Evolutionary conservation across 352 stramenopile genomes (phyloP), one percentile per base, ranked within the genome.

Genomic region (Aphanomyces euteiches): DNA sequence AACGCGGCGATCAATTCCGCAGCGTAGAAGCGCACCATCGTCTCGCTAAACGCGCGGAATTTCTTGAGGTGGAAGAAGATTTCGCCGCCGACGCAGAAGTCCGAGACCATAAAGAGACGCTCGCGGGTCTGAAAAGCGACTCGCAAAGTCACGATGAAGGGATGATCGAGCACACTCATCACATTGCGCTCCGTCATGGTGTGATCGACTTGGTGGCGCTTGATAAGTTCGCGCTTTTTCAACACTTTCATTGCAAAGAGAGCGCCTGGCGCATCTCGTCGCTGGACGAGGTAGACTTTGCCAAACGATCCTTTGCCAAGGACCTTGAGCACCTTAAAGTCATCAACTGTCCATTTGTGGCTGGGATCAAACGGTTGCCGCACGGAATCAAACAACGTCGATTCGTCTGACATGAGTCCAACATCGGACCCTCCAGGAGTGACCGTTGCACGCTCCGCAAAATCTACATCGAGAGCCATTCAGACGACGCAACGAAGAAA

Each of bases 281-380:
- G 54, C 61, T 89, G 84, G 6, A 98, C 97, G 59, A 99, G 90
- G 78, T 98, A 99, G 38, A 99, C 97, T 75, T 98, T 98, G 74
- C 94, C 95, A 78, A 98, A 98, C 5, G 87, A 98, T 38, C 96
- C 96, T 74, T 99, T 98, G 47, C 96, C 96, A 73, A 98, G 95
- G 78, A 98, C 97, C 77, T 98, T 98, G 38, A 99, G 86, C 66
- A 99, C 96, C 72, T 98, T 95, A 79, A 99, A 99, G 72, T 96
- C 89, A 60, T 90, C 79, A 74, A 93, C 80, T 61, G 83, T 77
- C 79, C 80, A 93, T 50, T 93, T 89, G 3, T 75, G 72, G 7
- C 82, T 77, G 81, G 92, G 89, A 2, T 75, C 79, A 45, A 95
- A 79, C 17, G 83, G 66, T 21, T 77, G 73, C 7, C 59, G 54